Evolutionary conservation across 495 filamentous ascomycete species (phyloP), one percentile per base, ranked within the genome.

Genomic region (Lichina pygmaea): DNA sequence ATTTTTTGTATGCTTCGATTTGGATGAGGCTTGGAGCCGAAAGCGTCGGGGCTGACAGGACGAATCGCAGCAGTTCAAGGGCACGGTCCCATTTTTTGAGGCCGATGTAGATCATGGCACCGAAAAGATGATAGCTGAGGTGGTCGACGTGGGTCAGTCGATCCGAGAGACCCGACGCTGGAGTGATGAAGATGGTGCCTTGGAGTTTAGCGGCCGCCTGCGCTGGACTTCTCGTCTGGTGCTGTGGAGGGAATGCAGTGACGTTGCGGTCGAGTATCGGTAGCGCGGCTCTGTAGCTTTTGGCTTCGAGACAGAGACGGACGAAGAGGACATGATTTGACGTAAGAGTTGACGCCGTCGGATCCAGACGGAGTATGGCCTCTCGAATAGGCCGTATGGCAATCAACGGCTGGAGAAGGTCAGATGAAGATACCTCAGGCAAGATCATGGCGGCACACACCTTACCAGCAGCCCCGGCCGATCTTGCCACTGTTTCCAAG

Each of bases 1-100:
- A 93, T 61, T 91, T 94, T 57, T 86, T 92, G 64, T 92, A 91
- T 11, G 81, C 82, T 52, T 93, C 84, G 2, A 80, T 66, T 76
- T 85, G 83, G 32, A 89, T 66, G 58, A 73, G 77, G 59, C 75
- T 86, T 15, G 70, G 64, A 10, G 65, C 58, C 17, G 59, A 65
- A 11, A 58, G 60, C 1, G 69, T 61, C 8, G 85, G 85, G 37
- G 67, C 68, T 12, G 73, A 66, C 33, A 86, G 64, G 38, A 76
- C 72, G 46, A 71, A 64, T 49, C 76, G 75, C 31, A 94, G 64
- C 44, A 77, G 80, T 41, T 75, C 66, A 31, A 69, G 62, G 0
- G 86, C 85, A 47, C 72, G 70, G 32, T 65, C 59, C 81, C 79
- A 95, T 44, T 78, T 58, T 50, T 74, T 71, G 12, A 72, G 53